A percentile compares a stretch with the other conserved stretches of the same genome.
These are phyloP conservation scores for Alisma plantagoaquatica DNA, from an alignment of 106 monocot species.

Conservation along the genomic window DNA sequence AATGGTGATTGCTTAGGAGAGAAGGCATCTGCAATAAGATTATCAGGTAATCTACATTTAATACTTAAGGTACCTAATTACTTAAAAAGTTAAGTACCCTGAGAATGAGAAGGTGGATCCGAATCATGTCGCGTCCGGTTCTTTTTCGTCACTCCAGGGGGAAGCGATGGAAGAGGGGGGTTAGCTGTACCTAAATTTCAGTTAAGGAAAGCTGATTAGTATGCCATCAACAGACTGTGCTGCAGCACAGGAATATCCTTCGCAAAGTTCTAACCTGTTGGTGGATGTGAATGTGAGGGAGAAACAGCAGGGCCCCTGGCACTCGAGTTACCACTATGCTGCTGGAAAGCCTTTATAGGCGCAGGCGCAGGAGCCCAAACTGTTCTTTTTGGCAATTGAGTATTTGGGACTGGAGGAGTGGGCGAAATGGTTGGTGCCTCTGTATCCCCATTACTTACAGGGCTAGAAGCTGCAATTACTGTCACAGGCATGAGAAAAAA, in stretches of 20 bases:
- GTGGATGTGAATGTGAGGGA: no score
- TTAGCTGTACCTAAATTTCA: no score
- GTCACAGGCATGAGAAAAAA: constrained; percentile 17
- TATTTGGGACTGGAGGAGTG: constrained; percentile 14
- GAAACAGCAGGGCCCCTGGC: constrained; percentile 12
- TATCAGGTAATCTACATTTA: not conserved
- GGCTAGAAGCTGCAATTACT: constrained; percentile 38
- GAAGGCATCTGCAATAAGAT: not conserved
- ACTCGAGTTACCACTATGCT: constrained; percentile 7
- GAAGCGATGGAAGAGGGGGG: no score
- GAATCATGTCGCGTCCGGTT: constrained; percentile 17
- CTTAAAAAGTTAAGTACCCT: not conserved
- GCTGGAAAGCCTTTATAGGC: constrained; percentile 11
- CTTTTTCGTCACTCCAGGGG: constrained; percentile 8
- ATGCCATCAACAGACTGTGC: no score
- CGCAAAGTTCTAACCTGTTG: no score
- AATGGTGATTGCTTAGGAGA: constrained; percentile 15
- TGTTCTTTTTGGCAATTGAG: constrained; percentile 5
- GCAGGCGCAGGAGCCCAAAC: constrained; percentile 16
- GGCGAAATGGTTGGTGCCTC: constrained; percentile 15
- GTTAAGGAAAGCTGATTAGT: no score
- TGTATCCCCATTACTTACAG: constrained; percentile 19
- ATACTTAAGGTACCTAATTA: not conserved
- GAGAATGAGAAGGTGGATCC: constrained; percentile 11
- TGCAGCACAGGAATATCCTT: no score